phyloP scores from a whole-genome alignment of 352 stramenopile genomes.

The Pythium dissimile region DNA sequence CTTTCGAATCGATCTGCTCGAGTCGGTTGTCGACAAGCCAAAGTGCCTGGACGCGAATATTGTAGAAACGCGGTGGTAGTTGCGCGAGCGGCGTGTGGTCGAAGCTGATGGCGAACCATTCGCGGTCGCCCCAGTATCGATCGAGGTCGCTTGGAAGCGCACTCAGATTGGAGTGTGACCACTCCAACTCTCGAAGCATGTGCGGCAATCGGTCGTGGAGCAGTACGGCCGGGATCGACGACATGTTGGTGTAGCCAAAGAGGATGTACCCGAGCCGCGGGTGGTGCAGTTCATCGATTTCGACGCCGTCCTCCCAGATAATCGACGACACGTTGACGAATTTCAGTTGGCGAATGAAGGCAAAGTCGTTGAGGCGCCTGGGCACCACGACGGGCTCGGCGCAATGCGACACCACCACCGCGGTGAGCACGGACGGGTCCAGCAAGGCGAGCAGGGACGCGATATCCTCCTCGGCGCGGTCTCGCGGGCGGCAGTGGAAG shows the following conservation, averaged over 20 bases:
- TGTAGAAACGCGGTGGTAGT: not conserved
- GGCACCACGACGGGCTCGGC: not conserved
- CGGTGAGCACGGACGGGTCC: not conserved
- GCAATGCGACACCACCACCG: not conserved
- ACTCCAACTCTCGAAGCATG: slow-evolving; percentile 7
- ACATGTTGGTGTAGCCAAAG: slow-evolving; percentile 14
- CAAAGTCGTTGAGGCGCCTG: not conserved
- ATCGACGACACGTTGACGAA: slow-evolving; percentile 8
- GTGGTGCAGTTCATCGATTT: not conserved
- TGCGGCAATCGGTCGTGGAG: not conserved
- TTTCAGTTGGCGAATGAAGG: not conserved
- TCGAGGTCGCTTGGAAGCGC: not conserved
- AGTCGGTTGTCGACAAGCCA: slow-evolving; percentile 2
- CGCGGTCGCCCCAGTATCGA: not conserved
- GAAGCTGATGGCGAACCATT: slow-evolving; percentile 9
- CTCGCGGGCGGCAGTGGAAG: not conserved
- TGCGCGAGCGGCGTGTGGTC: slow-evolving; percentile 4
- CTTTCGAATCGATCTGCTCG: not conserved
- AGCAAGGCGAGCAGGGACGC: not conserved
- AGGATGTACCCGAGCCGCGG: slow-evolving; percentile 3
- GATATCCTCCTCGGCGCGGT: not conserved
- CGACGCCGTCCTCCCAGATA: not conserved
- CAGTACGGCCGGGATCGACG: not conserved
- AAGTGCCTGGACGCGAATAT: not conserved
- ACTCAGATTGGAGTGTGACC: slow-evolving; percentile 11